Conservation (phyloP, 495 filamentous ascomycete genomes). For the Tuber aestivum region DNA sequence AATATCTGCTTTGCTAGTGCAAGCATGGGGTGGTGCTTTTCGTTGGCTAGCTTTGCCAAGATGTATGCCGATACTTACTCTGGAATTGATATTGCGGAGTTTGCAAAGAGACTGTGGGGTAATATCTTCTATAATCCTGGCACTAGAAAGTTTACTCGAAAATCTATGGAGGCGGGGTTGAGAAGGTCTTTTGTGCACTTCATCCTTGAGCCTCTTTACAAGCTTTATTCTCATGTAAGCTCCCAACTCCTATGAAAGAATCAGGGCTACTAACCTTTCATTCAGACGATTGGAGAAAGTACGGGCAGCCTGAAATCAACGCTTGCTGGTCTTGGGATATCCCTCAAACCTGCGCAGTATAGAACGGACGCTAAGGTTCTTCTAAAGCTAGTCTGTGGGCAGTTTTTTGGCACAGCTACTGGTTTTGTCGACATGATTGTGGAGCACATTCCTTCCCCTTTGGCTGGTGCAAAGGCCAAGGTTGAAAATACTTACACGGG, state of each 20-base stretch:
- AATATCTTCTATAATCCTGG: constrained; percentile 93
- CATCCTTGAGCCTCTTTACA: constrained; percentile 93
- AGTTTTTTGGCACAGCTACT: constrained; percentile 84
- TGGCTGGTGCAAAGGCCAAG: constrained; percentile 67
- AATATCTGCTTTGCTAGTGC: constrained; percentile 94
- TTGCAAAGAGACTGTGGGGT: constrained; percentile 80
- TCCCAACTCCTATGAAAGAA: neutral
- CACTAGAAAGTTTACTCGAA: constrained; percentile 84
- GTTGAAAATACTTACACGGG: constrained; percentile 88
- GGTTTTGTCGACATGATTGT: constrained; percentile 96
- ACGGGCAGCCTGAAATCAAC: constrained; percentile 79
- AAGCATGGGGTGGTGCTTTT: constrained; percentile 94
- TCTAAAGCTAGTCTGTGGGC: constrained; percentile 81
- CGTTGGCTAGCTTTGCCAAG: constrained; percentile 82
- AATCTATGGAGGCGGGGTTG: constrained; percentile 69
- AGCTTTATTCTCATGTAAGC: constrained; percentile 75
- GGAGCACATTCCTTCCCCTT: constrained; percentile 81
- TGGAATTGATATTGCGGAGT: constrained; percentile 70
- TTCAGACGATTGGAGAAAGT: constrained; percentile 73
- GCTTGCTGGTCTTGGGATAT: constrained; percentile 71
- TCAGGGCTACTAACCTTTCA: constrained; percentile 7
- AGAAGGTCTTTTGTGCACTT: constrained; percentile 91
- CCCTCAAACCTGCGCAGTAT: constrained; percentile 83
- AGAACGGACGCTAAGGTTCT: constrained; percentile 83
- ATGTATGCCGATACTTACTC: constrained; percentile 92